Percentiles rank a stretch among this genome's conserved stretches.
Evolutionary conservation across 2,329 filamentous ascomycete species (phyloP).

Genomic region (Pseudogymnoascus destructans): DNA sequence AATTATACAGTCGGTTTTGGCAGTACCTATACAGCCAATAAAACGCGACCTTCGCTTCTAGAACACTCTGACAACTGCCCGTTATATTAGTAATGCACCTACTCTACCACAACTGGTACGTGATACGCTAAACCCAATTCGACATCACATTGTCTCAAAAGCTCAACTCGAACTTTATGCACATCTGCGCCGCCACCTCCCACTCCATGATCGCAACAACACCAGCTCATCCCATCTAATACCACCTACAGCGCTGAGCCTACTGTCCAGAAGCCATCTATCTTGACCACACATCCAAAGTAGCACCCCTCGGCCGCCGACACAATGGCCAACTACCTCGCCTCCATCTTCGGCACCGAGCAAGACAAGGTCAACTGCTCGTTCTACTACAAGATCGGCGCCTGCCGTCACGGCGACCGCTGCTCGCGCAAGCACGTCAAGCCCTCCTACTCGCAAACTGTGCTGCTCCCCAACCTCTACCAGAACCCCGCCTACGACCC

Average conservation of each 20-base stretch:
- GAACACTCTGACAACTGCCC: background rate
- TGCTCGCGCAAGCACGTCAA: conserved; percentile 99
- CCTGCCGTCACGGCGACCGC: conserved; percentile 94
- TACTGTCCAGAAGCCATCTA: background rate
- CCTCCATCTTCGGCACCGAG: conserved; percentile 98
- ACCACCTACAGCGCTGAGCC: background rate
- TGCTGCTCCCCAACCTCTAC: conserved; percentile 96
- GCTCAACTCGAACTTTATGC: conserved; percentile 6
- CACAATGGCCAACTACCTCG: conserved; percentile 91
- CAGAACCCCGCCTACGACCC: conserved; percentile 96
- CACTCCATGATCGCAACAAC: conserved; percentile 3
- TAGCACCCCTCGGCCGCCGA: background rate
- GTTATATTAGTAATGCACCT: conserved; percentile 5
- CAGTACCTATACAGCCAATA: background rate
- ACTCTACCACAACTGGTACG: background rate
- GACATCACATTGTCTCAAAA: background rate
- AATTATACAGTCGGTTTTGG: background rate
- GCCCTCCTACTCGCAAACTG: conserved; percentile 93
- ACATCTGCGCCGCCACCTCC: conserved; percentile 3
- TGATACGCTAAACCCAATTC: background rate
- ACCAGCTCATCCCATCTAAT: background rate
- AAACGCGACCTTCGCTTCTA: background rate
- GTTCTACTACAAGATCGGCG: conserved; percentile 99
- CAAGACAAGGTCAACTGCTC: conserved; percentile 99
- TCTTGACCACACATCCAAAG: background rate